Evolutionary conservation across 2,329 filamentous ascomycete genomes (phyloP).

Genomic region (Sphaerulina populicola): DNA sequence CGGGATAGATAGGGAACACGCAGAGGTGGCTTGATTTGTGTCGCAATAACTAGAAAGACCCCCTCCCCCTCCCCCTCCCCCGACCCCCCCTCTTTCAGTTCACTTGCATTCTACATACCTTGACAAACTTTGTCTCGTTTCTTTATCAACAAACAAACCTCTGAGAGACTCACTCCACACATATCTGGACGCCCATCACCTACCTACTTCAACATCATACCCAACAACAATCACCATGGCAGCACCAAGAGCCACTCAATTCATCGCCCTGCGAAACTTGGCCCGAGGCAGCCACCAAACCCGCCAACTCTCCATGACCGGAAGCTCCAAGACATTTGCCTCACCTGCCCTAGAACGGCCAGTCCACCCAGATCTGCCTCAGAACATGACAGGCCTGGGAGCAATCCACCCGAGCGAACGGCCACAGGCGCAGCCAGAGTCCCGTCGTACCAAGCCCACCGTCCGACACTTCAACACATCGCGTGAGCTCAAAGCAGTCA

Average conservation of each 20-base stretch:
- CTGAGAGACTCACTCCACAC: too few relatives aligned
- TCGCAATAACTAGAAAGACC: background rate
- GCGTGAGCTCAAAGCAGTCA: constrained; percentile 47
- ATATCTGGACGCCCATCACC: background rate
- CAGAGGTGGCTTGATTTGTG: background rate
- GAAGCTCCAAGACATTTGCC: constrained; percentile 46
- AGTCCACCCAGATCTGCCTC: constrained; percentile 44
- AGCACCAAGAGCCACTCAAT: constrained; percentile 37
- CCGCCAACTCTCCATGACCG: constrained; percentile 53
- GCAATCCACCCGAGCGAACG: constrained; percentile 36
- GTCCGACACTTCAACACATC: constrained; percentile 55
- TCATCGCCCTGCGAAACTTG: constrained; percentile 38
- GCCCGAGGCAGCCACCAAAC: constrained; percentile 32
- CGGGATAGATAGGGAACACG: constrained; percentile 3
- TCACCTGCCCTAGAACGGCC: constrained; percentile 46
- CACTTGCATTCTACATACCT: too few relatives aligned
- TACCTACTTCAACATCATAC: too few relatives aligned
- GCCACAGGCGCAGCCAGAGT: constrained; percentile 29
- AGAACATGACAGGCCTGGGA: constrained; percentile 46
- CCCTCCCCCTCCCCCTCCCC: too few relatives aligned
- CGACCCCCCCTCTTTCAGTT: too few relatives aligned
- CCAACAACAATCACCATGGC: constrained; percentile 32
- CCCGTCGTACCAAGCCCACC: constrained; percentile 24
- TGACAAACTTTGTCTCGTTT: too few relatives aligned
- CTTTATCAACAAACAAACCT: too few relatives aligned